These are phyloP conservation scores for Hyphopichia pseudoburtonii DNA, from an alignment of 1,139 yeast genomes.

Conservation along the genomic window DNA sequence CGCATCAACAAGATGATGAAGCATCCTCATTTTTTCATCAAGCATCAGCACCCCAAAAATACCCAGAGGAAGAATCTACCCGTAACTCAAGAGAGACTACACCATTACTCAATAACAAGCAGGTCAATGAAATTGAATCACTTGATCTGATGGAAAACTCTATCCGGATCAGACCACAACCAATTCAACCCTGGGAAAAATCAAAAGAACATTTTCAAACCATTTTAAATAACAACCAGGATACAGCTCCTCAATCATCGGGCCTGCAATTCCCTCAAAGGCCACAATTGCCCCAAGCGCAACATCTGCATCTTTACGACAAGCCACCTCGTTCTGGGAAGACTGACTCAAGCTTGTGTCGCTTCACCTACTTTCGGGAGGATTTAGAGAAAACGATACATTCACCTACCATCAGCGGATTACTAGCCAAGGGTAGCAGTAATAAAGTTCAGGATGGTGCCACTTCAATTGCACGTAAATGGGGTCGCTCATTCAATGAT, in stretches of 20 bases:
- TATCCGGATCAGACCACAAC: constrained; percentile 67
- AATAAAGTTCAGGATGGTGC: constrained; percentile 4
- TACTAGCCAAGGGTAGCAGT: constrained; percentile 32
- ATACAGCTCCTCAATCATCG: no score
- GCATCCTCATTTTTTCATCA: no score
- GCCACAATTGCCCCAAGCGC: constrained; percentile 2
- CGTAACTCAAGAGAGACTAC: constrained; percentile 16
- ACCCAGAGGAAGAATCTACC: no score
- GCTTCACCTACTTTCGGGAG: constrained; percentile 92
- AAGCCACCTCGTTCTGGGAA: constrained; percentile 11
- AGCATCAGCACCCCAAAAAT: no score
- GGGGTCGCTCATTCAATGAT: constrained; percentile 12
- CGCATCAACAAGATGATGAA: background rate
- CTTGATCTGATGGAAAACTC: constrained; percentile 43
- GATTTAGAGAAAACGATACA: constrained; percentile 87
- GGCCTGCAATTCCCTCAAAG: background rate
- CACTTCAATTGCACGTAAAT: constrained; percentile 13
- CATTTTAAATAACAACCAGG: constrained; percentile 28
- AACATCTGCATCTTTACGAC: constrained; percentile 7
- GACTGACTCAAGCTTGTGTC: constrained; percentile 26
- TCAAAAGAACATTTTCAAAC: constrained; percentile 32
- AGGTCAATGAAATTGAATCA: constrained; percentile 66
- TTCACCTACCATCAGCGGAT: constrained; percentile 84
- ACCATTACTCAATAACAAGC: constrained; percentile 36
- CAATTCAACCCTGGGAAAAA: constrained; percentile 75